Conservation (phyloP, 768 basidiomycete genomes). For the Leccinellum luteum region DNA sequence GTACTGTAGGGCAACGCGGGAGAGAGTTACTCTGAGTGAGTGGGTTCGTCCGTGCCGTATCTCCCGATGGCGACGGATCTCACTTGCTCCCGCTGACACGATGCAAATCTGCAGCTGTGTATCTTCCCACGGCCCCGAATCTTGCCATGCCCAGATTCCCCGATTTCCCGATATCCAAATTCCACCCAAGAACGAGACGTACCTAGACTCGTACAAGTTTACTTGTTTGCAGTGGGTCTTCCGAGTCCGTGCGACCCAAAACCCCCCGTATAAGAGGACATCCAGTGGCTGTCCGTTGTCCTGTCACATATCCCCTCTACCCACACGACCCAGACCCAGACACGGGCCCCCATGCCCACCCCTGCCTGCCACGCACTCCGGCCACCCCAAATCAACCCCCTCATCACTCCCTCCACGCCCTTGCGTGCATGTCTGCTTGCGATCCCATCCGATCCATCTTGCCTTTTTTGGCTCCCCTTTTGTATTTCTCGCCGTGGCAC, state of each 20-base stretch:
- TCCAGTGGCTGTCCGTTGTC: slow-evolving; percentile 21
- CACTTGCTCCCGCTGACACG: slow-evolving; percentile 31
- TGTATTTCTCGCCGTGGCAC: slow-evolving; percentile 27
- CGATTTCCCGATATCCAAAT: slow-evolving; percentile 25
- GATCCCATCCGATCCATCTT: slow-evolving; percentile 18
- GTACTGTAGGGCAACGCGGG: not conserved
- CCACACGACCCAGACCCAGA: slow-evolving; percentile 24
- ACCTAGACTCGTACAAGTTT: slow-evolving; percentile 8
- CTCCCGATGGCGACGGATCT: slow-evolving; percentile 67
- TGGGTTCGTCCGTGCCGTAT: slow-evolving; percentile 46
- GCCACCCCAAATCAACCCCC: slow-evolving; percentile 24
- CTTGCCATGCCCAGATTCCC: slow-evolving; percentile 21
- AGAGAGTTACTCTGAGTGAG: not conserved
- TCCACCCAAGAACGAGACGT: slow-evolving; percentile 20
- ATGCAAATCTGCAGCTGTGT: slow-evolving; percentile 29
- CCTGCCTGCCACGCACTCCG: slow-evolving; percentile 12
- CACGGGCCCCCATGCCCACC: slow-evolving; percentile 11
- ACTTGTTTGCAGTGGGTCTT: slow-evolving; percentile 9
- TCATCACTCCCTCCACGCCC: slow-evolving; percentile 23
- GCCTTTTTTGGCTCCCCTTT: slow-evolving; percentile 13
- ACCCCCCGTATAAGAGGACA: slow-evolving; percentile 20
- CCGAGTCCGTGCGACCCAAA: not conserved
- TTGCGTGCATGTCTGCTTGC: slow-evolving; percentile 12
- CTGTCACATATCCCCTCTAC: slow-evolving; percentile 22
- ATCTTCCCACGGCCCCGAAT: slow-evolving; percentile 29